Conservation (phyloP, 108 stramenopile species). For the Nitzschia putrida region DNA sequence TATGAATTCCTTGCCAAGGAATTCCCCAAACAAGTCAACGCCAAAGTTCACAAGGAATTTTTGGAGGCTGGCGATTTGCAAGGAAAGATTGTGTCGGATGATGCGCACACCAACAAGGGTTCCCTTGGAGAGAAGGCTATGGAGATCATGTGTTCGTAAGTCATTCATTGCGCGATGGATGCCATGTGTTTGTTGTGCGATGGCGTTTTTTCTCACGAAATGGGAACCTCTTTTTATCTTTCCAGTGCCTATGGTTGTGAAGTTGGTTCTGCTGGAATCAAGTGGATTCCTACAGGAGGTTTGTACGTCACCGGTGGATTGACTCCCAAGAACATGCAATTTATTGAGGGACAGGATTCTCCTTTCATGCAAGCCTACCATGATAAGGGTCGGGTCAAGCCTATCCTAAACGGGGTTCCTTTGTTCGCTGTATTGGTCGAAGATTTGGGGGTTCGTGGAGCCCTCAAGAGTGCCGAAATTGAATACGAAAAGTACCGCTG, state of each 20-base stretch:
- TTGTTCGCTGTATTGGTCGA: slow-evolving; percentile 91
- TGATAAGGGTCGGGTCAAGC: slow-evolving; percentile 90
- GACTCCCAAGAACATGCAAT: slow-evolving; percentile 92
- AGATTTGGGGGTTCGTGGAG: slow-evolving; percentile 94
- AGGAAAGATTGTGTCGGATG: slow-evolving; percentile 67
- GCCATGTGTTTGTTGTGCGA: not conserved
- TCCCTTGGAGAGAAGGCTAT: slow-evolving; percentile 54
- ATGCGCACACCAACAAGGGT: slow-evolving; percentile 31
- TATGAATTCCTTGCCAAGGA: slow-evolving; percentile 92
- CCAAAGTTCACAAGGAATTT: slow-evolving; percentile 68
- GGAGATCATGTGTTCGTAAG: slow-evolving; percentile 59
- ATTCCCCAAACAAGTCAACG: slow-evolving; percentile 72
- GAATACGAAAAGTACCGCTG: slow-evolving; percentile 19
- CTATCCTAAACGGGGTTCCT: slow-evolving; percentile 72
- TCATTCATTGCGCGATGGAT: too few species aligned
- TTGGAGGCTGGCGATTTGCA: slow-evolving; percentile 64
- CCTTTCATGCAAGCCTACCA: slow-evolving; percentile 88
- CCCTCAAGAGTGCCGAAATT: slow-evolving; percentile 44
- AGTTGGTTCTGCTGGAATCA: slow-evolving; percentile 86
- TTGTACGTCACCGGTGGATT: slow-evolving; percentile 94
- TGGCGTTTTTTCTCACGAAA: slow-evolving; percentile 1
- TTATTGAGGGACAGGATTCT: slow-evolving; percentile 78
- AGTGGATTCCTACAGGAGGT: slow-evolving; percentile 93
- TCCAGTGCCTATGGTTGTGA: slow-evolving; percentile 88
- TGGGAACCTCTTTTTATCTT: not conserved